Evolutionary conservation across 129 eudicot genomes (phyloP).

Genomic region (Chrysanthemum seticuspe): DNA sequence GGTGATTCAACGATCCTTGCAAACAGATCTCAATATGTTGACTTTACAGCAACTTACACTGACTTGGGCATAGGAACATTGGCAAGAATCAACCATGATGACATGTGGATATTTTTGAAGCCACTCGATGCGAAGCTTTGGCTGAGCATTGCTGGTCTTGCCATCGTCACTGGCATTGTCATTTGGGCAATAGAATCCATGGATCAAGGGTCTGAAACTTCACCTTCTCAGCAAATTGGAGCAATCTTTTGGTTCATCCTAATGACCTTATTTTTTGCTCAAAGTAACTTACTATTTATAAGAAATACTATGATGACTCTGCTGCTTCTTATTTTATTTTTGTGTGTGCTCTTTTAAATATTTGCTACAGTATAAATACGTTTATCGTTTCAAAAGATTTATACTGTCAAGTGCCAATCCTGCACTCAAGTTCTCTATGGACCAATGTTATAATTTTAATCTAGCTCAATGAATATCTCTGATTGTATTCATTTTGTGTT

Average conservation of each 20-base stretch:
- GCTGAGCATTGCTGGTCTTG: conserved; percentile 26
- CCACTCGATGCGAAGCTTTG: conserved; percentile 41
- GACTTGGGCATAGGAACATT: conserved; percentile 41
- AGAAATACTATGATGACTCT: not conserved
- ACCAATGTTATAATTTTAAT: not conserved
- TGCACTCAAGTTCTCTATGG: conserved; percentile 5
- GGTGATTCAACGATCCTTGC: conserved; percentile 45
- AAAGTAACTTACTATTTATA: conserved; percentile 17
- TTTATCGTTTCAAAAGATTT: not conserved
- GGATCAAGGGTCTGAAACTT: conserved; percentile 15
- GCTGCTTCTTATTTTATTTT: not conserved
- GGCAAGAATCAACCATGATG: conserved; percentile 23
- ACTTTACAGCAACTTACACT: conserved; percentile 44
- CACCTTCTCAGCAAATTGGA: conserved; percentile 33
- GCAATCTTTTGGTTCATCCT: conserved; percentile 39
- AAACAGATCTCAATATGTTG: conserved; percentile 41
- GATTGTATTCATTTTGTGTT: not conserved
- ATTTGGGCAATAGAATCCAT: conserved; percentile 37
- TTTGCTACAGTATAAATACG: not conserved
- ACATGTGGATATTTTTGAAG: conserved; percentile 35
- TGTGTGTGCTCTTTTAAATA: not conserved
- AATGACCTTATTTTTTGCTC: conserved; percentile 43
- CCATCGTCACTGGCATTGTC: conserved; percentile 27
- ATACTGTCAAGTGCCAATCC: conserved; percentile 1
- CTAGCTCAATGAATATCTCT: not conserved